Evolutionary conservation across 2,329 filamentous ascomycete genomes (phyloP), one percentile per base, ranked within the genome.

Genomic region (Fusarium sororula): DNA sequence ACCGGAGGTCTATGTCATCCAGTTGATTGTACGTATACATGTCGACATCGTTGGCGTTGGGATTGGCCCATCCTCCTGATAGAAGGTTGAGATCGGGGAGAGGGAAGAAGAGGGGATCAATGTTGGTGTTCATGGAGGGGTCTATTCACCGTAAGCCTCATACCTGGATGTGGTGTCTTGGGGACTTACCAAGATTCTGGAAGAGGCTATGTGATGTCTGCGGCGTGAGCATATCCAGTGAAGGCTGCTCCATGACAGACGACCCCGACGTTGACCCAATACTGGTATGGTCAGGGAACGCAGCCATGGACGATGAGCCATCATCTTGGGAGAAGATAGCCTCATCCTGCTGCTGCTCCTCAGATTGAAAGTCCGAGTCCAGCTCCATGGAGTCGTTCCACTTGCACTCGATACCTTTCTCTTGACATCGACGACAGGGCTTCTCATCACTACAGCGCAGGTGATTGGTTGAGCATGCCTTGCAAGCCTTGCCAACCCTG

Each of bases 381-480:
- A 51, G 18, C 6, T 70, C 62, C 44, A 64, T 59, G 5, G 74
- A 48, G 41, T 63, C 65, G 37, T 64, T 67, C 78, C 79, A 80
- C 26, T 69, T 67, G n/a, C 78, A 79, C n/a, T 78, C 70, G 12
- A 81, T 70, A 14, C 75, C 76, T 56, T 76, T 75, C 12, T 78
- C 70, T 35, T 68, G 61, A 26, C 80, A 81, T 28, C 80, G 77
- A 6, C 57, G 59, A 38, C 80, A 81, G 35, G 80, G 80, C 42
- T 81, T 81, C 30, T 76, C 66, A 24, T 81, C 80, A 14, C 77
- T 76, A 38, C 79, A 81, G 18, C 78, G 74, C 17, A 81, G 50
- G 51, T 81, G 80, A 20, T 80, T 74, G 7, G 78, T 77, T 1
- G 79, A 78, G 54, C 80, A 81, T 13, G 75, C 63, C 30, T 66